Percentiles rank a stretch among this genome's conserved stretches.
Evolutionary conservation across 331 rosid genomes (phyloP).

Genomic region (Saraca asoca): DNA sequence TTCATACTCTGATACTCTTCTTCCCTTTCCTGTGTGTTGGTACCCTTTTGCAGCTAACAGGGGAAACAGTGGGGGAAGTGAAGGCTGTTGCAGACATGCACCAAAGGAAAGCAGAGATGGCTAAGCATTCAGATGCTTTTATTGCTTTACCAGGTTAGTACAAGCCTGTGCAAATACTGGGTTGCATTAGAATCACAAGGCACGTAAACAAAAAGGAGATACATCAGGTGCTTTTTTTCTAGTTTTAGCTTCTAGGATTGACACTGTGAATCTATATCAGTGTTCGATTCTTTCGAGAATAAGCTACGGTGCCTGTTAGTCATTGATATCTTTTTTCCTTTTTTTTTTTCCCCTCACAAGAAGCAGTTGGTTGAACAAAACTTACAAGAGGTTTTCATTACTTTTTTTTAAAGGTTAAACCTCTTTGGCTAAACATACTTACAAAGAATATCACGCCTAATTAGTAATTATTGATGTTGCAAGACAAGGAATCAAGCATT

Average conservation of each 20-base stretch:
- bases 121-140: slow-evolving; percentile 97
- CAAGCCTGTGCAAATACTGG: slow-evolving; percentile 30
- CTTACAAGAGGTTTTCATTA: too few relatives aligned
- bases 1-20: slow-evolving; percentile 32
- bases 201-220: slow-evolving; percentile 27
- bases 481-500: slow-evolving; percentile 27
- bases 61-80: slow-evolving; percentile 98
- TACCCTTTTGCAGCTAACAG: slow-evolving; percentile 78
- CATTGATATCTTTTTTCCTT: slow-evolving; percentile 4
- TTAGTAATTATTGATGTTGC: slow-evolving; percentile 18
- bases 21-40: slow-evolving; percentile 34
- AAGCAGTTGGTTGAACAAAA: too few relatives aligned
- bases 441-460: slow-evolving; percentile 33
- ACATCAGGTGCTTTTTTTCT: slow-evolving; percentile 39
- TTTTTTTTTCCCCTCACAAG: too few relatives aligned
- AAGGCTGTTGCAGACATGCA: slow-evolving; percentile 99
- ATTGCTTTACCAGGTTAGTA: slow-evolving; percentile 97
- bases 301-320: slow-evolving; percentile 12
- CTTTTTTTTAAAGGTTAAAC: not conserved
- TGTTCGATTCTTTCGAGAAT: slow-evolving; percentile 38
- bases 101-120: slow-evolving; percentile 99
- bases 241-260: slow-evolving; percentile 42
- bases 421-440: slow-evolving; percentile 20
- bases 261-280: slow-evolving; percentile 28
- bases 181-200: slow-evolving; percentile 32